A percentile compares a stretch with the other conserved stretches of the same genome.
Evolutionary conservation across 2,329 filamentous ascomycete species (phyloP).

Genomic region (Diaporthe humulicola): DNA sequence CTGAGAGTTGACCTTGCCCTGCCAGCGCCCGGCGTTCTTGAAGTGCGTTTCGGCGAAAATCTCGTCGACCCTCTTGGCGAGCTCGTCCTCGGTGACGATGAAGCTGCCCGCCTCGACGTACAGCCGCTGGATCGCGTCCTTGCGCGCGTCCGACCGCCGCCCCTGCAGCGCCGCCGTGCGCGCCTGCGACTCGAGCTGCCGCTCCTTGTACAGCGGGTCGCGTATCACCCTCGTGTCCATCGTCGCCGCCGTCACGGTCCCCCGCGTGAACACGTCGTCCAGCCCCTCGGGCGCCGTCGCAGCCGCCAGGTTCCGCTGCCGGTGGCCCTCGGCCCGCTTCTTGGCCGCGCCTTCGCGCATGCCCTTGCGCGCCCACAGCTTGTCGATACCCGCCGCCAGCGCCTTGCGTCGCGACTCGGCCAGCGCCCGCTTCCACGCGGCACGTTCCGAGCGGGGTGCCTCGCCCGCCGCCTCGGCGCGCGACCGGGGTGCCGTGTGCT

Average conservation of each 20-base stretch:
- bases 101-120: slow-evolving; percentile 92
- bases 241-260: slow-evolving; percentile 70
- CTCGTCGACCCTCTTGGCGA: slow-evolving; percentile 79
- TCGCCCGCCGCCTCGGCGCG: slow-evolving; percentile 51
- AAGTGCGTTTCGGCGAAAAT: slow-evolving; percentile 79
- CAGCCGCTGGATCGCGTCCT: slow-evolving; percentile 83
- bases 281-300: slow-evolving; percentile 76
- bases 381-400: slow-evolving; percentile 77
- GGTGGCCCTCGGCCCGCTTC: slow-evolving; percentile 59
- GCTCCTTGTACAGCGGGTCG: slow-evolving; percentile 73
- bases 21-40: slow-evolving; percentile 54
- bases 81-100: slow-evolving; percentile 84
- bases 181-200: slow-evolving; percentile 59
- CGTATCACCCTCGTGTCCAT: slow-evolving; percentile 63
- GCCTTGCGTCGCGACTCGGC: slow-evolving; percentile 79
- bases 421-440: slow-evolving; percentile 79
- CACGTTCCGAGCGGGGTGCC: slow-evolving; percentile 52
- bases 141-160: slow-evolving; percentile 70
- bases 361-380: slow-evolving; percentile 77
- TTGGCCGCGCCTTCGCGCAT: slow-evolving; percentile 52
- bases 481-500: slow-evolving; percentile 69
- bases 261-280: slow-evolving; percentile 82
- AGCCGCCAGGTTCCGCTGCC: slow-evolving; percentile 59
- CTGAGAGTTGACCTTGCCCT: slow-evolving; percentile 47
- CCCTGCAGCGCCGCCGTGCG: slow-evolving; percentile 59